phyloP scores from a whole-genome alignment of 2,329 filamentous ascomycete genomes.

The Fusarium sp. region DNA sequence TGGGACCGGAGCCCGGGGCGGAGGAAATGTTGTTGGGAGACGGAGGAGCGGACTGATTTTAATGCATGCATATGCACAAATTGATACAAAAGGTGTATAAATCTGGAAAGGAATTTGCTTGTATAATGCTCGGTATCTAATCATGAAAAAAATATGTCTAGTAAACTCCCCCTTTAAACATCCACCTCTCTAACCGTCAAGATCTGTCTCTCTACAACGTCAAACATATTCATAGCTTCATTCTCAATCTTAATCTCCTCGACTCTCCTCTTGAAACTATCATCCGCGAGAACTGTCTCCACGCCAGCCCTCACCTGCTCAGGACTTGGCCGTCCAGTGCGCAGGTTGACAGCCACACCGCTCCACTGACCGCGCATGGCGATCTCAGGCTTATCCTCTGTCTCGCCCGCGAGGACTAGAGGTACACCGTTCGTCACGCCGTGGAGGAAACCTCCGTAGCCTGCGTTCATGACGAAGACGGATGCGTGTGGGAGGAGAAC shows the following conservation, averaged over 20 bases:
- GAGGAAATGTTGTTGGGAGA: conserved; percentile 10
- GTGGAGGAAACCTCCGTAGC: conserved; percentile 58
- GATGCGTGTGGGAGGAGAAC: conserved; percentile 54
- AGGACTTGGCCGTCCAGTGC: conserved; percentile 45
- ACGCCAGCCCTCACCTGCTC: conserved; percentile 45
- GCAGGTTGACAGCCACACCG: conserved; percentile 56
- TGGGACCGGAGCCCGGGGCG: conserved; percentile 22
- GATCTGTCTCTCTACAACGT: conserved; percentile 38
- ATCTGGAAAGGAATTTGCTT: background rate
- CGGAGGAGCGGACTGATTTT: background rate
- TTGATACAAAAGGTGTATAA: background rate
- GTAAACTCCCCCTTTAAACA: background rate
- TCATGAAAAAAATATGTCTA: background rate
- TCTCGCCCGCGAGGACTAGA: conserved; percentile 55
- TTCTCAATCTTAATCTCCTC: conserved; percentile 47
- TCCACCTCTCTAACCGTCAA: conserved; percentile 9
- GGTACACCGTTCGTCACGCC: conserved; percentile 56
- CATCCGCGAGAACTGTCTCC: conserved; percentile 44
- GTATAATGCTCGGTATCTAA: background rate
- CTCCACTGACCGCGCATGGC: conserved; percentile 52
- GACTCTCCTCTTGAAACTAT: conserved; percentile 45
- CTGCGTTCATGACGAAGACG: conserved; percentile 58
- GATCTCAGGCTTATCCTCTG: conserved; percentile 54
- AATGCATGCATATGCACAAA: background rate
- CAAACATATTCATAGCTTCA: conserved; percentile 41